These are phyloP conservation scores for Debaryomyces fabryi DNA, from an alignment of 1,139 yeast species.

Conservation along the genomic window DNA sequence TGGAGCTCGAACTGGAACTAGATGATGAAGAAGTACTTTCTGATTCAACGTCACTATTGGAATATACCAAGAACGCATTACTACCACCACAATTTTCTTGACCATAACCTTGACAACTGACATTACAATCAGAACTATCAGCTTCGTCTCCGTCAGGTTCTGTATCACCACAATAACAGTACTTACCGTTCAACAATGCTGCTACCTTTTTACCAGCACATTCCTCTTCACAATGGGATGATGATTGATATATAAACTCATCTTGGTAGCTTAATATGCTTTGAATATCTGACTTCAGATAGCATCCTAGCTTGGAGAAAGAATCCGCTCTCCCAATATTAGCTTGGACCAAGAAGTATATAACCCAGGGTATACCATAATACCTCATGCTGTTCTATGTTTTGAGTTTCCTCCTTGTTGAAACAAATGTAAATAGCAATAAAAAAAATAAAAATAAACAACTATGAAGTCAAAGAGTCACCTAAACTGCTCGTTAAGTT, in stretches of 20 bases:
- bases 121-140: constrained; percentile 45
- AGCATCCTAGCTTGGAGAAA: constrained; percentile 42
- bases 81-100: constrained; percentile 66
- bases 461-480: background rate
- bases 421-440: background rate
- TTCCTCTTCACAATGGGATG: constrained; percentile 49
- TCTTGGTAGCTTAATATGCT: constrained; percentile 28
- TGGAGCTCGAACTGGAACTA: constrained; percentile 11
- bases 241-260: constrained; percentile 50
- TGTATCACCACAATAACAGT: constrained; percentile 64
- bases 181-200: constrained; percentile 55
- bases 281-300: constrained; percentile 25
- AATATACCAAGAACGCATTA: constrained; percentile 51
- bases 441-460: background rate
- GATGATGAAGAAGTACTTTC: constrained; percentile 15
- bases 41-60: constrained; percentile 30
- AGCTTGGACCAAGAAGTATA: constrained; percentile 1
- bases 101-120: constrained; percentile 59
- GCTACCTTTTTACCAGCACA: constrained; percentile 53
- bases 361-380: constrained; percentile 4
- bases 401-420: background rate
- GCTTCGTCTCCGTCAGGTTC: constrained; percentile 39
- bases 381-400: constrained; percentile 3
- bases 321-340: constrained; percentile 10
- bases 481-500: background rate